These are phyloP conservation scores for Endoconidiophora polonica DNA, from an alignment of 2,329 filamentous ascomycete genomes.

Conservation along the genomic window DNA sequence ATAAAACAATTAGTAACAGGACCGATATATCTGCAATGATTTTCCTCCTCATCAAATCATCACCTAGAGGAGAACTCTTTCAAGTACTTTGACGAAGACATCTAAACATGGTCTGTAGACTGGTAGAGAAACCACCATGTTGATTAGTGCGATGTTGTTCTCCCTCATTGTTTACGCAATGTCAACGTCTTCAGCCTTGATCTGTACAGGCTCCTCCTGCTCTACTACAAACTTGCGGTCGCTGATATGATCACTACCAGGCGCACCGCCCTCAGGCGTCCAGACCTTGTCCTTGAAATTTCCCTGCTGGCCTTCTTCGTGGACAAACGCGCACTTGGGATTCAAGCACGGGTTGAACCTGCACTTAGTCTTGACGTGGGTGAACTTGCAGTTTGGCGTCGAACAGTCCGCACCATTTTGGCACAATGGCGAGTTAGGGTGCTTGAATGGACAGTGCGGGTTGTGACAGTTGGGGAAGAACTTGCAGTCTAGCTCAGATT, in stretches of 20 bases:
- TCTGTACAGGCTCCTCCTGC: conserved; percentile 19
- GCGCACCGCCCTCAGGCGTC: conserved; percentile 39
- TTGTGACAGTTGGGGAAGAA: conserved; percentile 90
- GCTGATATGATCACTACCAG: conserved; percentile 52
- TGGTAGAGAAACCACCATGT: too few species aligned
- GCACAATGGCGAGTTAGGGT: conserved; percentile 74
- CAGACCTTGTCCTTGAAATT: conserved; percentile 81
- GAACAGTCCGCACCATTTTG: conserved; percentile 83
- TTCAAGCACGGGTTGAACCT: conserved; percentile 86
- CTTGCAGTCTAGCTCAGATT: conserved; percentile 73
- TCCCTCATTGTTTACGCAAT: conserved; percentile 18
- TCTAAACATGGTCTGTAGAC: too few species aligned
- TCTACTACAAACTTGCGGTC: conserved; percentile 65
- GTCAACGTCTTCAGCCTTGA: conserved; percentile 24
- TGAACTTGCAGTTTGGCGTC: conserved; percentile 70
- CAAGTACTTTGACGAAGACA: too few species aligned
- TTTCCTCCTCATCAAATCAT: neutral
- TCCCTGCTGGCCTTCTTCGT: conserved; percentile 78
- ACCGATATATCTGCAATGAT: too few species aligned
- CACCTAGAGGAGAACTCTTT: neutral
- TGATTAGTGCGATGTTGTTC: neutral
- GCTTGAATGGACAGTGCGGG: conserved; percentile 70
- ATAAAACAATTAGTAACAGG: neutral
- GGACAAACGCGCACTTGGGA: conserved; percentile 72
- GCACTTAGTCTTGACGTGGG: conserved; percentile 71